Evolutionary conservation across 2,329 filamentous ascomycete species (phyloP).

Genomic region (Corniculantispora saksenae): DNA sequence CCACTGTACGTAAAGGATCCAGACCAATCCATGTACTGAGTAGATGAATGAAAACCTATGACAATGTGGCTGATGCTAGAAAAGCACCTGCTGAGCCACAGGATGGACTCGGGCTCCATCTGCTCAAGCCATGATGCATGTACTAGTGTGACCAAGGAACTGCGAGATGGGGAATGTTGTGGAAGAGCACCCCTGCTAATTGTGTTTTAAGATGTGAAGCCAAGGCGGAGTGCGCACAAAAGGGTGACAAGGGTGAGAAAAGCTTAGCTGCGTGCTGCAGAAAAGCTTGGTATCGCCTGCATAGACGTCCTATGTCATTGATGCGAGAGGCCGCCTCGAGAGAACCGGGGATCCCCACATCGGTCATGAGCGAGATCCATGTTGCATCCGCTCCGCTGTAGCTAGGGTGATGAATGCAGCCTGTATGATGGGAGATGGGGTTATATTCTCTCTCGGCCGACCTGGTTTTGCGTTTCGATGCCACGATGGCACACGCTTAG

Average conservation of each 20-base stretch:
- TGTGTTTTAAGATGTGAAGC: not conserved
- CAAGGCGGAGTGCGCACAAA: not conserved
- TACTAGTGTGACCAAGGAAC: not conserved
- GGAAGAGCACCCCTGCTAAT: too few relatives aligned
- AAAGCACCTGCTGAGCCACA: constrained; percentile 1
- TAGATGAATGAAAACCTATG: not conserved
- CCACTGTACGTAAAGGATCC: too few relatives aligned
- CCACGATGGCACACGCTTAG: too few relatives aligned
- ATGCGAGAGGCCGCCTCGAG: not conserved
- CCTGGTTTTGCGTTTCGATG: too few relatives aligned
- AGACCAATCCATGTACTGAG: not conserved
- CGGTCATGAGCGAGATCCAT: not conserved
- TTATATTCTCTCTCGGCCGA: too few relatives aligned
- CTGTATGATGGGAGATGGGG: not conserved
- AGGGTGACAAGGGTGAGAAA: not conserved
- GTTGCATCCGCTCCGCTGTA: not conserved
- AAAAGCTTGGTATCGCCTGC: not conserved
- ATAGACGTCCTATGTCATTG: not conserved
- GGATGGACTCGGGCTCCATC: not conserved
- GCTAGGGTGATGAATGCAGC: not conserved
- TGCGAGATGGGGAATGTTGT: not conserved
- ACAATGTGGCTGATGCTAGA: constrained; percentile 5
- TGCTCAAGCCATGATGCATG: not conserved
- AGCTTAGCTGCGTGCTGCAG: not conserved
- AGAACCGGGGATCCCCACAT: not conserved